Conservation (phyloP, 148 eudicot species). For the Dianthus caryophyllus region DNA sequence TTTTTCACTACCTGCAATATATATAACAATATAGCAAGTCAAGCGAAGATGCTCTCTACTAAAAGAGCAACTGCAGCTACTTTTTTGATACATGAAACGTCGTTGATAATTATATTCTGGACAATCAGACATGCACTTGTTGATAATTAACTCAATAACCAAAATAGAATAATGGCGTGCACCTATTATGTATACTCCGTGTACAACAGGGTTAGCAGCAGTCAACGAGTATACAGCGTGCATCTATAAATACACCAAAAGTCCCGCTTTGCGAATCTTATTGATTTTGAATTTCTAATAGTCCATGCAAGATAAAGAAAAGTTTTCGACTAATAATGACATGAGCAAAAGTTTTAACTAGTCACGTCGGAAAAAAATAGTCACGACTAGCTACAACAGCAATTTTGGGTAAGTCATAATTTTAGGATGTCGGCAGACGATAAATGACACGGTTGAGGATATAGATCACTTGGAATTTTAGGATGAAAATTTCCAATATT, state of each 20-base stretch:
- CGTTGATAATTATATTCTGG: neutral
- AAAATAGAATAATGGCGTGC: neutral
- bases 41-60: neutral
- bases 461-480: neutral
- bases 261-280: constrained; percentile 1
- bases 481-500: neutral
- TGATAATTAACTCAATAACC: neutral
- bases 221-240: too few species aligned
- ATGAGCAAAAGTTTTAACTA: too few species aligned
- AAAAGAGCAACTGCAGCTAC: neutral
- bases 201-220: neutral
- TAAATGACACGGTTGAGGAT: neutral
- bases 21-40: constrained; percentile 8
- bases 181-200: too few species aligned
- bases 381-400: neutral
- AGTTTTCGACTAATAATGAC: neutral
- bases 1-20: constrained; percentile 73
- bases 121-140: neutral
- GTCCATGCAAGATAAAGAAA: neutral
- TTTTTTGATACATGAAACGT: neutral
- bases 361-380: too few species aligned
- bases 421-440: neutral
- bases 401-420: neutral
- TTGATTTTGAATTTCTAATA: neutral
- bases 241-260: too few species aligned